Base-by-base conservation (phyloP, 2,329 filamentous ascomycete genomes). In the Zymoseptoria crescenta region DNA sequence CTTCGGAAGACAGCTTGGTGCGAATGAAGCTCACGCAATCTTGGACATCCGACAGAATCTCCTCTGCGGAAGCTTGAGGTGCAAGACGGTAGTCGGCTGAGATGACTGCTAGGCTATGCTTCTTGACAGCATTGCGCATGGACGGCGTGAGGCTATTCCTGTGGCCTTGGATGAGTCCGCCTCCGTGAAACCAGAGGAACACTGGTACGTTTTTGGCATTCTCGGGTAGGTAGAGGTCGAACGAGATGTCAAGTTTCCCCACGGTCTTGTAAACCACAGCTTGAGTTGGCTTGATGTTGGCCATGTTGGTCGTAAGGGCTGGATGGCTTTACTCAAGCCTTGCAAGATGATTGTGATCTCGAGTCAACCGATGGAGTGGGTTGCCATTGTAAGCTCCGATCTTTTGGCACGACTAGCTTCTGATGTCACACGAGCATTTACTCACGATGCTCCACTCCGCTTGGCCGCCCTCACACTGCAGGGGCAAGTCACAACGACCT, bases 21-120 rank as follows among this genome's bases (percentile, higher is more conserved):
- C 69, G 64, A 53, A 70, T 68, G 59, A 69, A 72, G 19, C 59
- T 56, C 53, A 70, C 59, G 58, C 67, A 67, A 57, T 69, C 69
- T 24, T 60, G 56, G 27, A 72, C 66, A 48, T 72, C 69, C 52
- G 67, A 65, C 49, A 65, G 62, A 54, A 71, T 68, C 35, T 72
- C 66, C 57, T 65, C 57, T 10, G 73, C 58, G 59, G 64, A 63
- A 41, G 69, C 62, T 61, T 73, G 69, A 52, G 70, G 69, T 19
- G 69, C 69, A 7, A 72, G 62, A 20, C 69, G 67, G 54, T 72
- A 72, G 61, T 72, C 69, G 51, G 69, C 69, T 1, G 67, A 68
- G n/a, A 71, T 60, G 54, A 69, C 52, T 24, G 67, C 67, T 21
- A 68, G 49, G 24, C 65, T 62, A 60, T 70, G 64, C 20, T 64